Conservation (phyloP, 306 rosid species). For the Ceratonia siliqua region DNA sequence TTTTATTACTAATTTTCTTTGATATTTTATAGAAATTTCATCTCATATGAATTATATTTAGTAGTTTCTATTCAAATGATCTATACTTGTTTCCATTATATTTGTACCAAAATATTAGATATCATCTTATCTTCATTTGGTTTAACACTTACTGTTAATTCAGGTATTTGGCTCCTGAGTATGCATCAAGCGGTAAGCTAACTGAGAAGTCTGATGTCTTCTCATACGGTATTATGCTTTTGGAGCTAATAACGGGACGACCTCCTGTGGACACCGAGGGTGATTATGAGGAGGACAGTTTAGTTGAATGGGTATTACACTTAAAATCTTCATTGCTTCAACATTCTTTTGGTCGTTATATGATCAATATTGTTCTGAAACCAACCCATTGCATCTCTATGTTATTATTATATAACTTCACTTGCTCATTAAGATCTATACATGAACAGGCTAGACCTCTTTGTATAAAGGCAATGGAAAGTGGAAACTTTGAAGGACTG, state of each 20-base stretch:
- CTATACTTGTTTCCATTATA: no score
- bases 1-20: no score
- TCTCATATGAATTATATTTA: no score
- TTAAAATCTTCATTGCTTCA: neutral
- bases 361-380: neutral
- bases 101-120: no score
- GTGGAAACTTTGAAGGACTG: conserved; percentile 46
- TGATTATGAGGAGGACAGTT: conserved; percentile 58
- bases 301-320: conserved; percentile 79
- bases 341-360: neutral
- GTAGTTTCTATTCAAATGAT: no score
- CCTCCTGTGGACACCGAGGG: conserved; percentile 50
- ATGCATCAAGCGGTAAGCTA: conserved; percentile 89
- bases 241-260: conserved; percentile 76
- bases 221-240: conserved; percentile 77
- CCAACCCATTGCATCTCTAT: neutral
- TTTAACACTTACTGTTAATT: neutral
- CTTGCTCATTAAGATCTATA: neutral
- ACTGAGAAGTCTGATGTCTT: conserved; percentile 91
- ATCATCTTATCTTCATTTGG: no score
- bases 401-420: no score
- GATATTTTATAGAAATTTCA: no score
- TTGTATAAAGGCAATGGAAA: conserved; percentile 51
- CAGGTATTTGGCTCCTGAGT: conserved; percentile 95
- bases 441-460: conserved; percentile 76